Evolutionary conservation across 352 stramenopile species (phyloP), one percentile per base, ranked within the genome.

Genomic region (Globisporangium sylvaticum): DNA sequence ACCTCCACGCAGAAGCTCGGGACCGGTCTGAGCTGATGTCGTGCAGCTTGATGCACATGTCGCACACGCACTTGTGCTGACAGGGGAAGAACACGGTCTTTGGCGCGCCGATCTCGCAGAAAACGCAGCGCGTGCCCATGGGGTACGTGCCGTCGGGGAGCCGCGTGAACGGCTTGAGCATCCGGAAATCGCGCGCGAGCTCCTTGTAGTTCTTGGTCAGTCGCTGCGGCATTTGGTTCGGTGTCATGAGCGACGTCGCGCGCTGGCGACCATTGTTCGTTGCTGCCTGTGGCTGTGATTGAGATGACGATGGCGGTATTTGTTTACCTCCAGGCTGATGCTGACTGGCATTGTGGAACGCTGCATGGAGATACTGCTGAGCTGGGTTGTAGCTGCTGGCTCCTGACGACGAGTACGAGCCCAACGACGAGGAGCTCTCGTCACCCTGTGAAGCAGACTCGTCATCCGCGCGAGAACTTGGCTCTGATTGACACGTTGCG

Each of bases 11-110:
- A 2, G 50, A 44, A 9, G 68, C 29, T 6, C 72, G 61, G 2
- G 66, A 56, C 20, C 66, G 66, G 46, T 81, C 66, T 1, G 70
- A 62, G 18, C 66, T 75, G 42, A 88, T 87, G 31, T 78, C 53
- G 55, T 87, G 74, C 7, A 67, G 55, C 7, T 73, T 48, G 57
- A 89, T 75, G 70, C 83, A 90, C 22, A 66, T 57, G 39, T 88
- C 75, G 69, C 83, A 91, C 18, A 86, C 78, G 62, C 79, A 88
- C 67, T 82, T 78, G 72, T 91, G 83, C 67, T 90, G 77, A 32
- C 83, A 91, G 20, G 79, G 79, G 69, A 86, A 90, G 66, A 90
- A 80, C 8, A 90, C 79, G 29, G 73, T 73, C 0, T 54, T 77
- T 1, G 76, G 79, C 24, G 29, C 58, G 1, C 69, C 29, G 18